Evolutionary conservation across 2,329 filamentous ascomycete genomes (phyloP).

Genomic region (Fragosphaeria purpurea): DNA sequence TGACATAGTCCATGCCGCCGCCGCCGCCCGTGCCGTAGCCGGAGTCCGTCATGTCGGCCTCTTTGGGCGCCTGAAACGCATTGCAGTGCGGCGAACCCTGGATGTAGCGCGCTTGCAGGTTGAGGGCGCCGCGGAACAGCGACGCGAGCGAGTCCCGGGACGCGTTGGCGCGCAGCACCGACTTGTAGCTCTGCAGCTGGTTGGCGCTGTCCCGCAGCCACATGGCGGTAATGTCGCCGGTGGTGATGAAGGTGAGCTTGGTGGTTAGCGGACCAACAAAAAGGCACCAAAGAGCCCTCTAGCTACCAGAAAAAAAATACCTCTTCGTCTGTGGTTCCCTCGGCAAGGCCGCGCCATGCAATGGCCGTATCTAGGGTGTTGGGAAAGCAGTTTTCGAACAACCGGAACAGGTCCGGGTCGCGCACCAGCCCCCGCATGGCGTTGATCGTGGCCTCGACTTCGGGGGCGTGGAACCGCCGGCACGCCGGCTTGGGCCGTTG

Average conservation of each 20-base stretch:
- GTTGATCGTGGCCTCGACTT: conserved; percentile 59
- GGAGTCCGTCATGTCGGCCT: conserved; percentile 30
- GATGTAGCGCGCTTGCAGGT: conserved; percentile 53
- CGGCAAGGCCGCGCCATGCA: conserved; percentile 7
- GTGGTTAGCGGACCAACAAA: too few species aligned
- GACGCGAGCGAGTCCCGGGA: conserved; percentile 47
- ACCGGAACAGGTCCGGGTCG: conserved; percentile 52
- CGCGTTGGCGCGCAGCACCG: conserved; percentile 39
- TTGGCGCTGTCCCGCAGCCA: conserved; percentile 71
- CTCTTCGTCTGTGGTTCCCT: conserved; percentile 50
- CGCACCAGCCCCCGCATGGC: conserved; percentile 21
- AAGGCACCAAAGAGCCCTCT: too few species aligned
- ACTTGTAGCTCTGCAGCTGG: conserved; percentile 54
- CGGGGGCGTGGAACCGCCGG: conserved; percentile 60
- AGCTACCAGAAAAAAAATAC: too few species aligned
- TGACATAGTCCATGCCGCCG: conserved; percentile 12
- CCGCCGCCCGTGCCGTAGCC: conserved; percentile 19
- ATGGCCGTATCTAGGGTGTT: conserved; percentile 45
- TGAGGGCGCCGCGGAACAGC: conserved; percentile 54
- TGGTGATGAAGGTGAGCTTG: conserved; percentile 57
- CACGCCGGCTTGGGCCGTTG: conserved; percentile 54
- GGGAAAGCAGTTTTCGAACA: conserved; percentile 68
- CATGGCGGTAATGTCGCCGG: conserved; percentile 41
- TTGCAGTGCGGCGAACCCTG: conserved; percentile 66
- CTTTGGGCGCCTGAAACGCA: conserved; percentile 67